Evolutionary conservation across 352 stramenopile species (phyloP).

Genomic region (Pythium oligandrum): DNA sequence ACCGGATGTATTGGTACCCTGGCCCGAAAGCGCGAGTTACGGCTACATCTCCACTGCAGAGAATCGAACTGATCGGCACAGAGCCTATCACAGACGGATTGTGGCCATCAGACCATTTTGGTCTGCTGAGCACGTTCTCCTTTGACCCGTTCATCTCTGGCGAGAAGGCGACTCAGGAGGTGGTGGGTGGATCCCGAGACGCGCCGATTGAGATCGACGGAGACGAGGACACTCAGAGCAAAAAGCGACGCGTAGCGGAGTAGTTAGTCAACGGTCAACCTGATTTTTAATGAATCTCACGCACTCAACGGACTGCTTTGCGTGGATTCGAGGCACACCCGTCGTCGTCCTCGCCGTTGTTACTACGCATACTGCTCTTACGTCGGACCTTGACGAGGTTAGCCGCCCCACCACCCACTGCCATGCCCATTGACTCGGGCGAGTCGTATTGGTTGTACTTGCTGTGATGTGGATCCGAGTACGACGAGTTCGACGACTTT

Average conservation of each 20-base stretch:
- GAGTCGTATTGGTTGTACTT: background rate
- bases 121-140: constrained; percentile 33
- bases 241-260: too few species aligned
- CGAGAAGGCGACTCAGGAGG: constrained; percentile 1
- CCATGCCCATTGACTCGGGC: background rate
- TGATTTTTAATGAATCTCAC: too few species aligned
- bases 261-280: too few species aligned
- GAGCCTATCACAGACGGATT: constrained; percentile 59
- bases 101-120: constrained; percentile 77
- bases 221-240: too few species aligned
- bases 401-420: constrained; percentile 45
- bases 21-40: constrained; percentile 4
- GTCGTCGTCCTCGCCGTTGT: constrained; percentile 42
- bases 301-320: too few species aligned
- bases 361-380: constrained; percentile 46
- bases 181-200: background rate
- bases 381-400: constrained; percentile 67
- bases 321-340: background rate
- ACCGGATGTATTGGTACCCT: constrained; percentile 70
- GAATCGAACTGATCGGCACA: constrained; percentile 59
- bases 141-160: constrained; percentile 11
- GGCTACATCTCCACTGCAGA: constrained; percentile 20
- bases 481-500: constrained; percentile 8
- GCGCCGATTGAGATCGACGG: background rate
- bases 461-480: constrained; percentile 11